Evolutionary conservation across 176 grass and related monocot species (phyloP).

Genomic region (Aegilops tauschii): DNA sequence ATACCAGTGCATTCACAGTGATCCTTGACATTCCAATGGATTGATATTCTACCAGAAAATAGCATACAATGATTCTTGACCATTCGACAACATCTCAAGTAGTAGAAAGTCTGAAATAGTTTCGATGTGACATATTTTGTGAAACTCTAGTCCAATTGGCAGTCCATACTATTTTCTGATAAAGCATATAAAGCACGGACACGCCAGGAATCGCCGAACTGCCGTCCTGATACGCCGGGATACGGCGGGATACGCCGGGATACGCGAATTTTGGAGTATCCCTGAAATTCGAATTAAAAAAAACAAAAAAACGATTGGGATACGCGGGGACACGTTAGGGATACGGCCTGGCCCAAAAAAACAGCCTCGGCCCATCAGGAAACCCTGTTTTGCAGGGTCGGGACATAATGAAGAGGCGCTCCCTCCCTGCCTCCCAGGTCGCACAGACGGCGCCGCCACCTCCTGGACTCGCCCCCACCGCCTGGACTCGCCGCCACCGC

Average conservation of each 20-base stretch:
- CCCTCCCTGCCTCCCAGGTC: no score
- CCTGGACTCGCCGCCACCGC: no score
- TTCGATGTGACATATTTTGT: background rate
- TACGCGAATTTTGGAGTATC: background rate
- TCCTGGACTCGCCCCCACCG: no score
- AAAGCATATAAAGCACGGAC: background rate
- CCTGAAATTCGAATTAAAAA: background rate
- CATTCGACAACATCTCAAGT: background rate
- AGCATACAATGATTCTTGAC: background rate
- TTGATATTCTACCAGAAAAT: background rate
- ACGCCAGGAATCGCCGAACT: background rate
- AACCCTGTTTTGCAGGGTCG: no score
- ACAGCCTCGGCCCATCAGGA: no score
- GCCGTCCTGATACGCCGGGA: background rate
- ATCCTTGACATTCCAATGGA: background rate
- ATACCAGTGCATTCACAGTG: background rate
- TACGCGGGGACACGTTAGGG: no score
- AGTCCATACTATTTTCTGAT: slow-evolving; percentile 19
- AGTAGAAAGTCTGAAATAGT: background rate
- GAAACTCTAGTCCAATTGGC: background rate
- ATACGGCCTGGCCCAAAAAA: no score
- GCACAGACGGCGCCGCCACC: no score
- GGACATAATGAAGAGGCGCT: no score
- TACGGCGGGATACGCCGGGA: background rate
- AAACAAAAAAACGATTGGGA: background rate